Percentiles rank a stretch among this genome's conserved stretches.
These are phyloP conservation scores for Beauveria asiatica DNA, from an alignment of 2,329 filamentous ascomycete species.

Conservation along the genomic window DNA sequence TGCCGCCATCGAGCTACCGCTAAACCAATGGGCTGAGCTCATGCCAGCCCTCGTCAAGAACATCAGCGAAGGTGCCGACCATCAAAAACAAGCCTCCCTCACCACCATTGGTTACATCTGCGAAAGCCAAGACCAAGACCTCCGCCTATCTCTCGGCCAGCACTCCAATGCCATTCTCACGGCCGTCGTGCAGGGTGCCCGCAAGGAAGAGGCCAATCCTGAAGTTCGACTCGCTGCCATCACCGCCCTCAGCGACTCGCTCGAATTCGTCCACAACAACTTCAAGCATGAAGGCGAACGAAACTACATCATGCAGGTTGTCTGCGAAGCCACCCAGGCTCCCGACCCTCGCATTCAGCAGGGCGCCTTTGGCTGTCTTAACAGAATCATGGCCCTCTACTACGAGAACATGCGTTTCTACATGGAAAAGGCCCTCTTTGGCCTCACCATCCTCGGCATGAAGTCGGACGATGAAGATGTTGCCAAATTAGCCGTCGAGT, in stretches of 20 bases:
- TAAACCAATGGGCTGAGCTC: slow-evolving; percentile 86
- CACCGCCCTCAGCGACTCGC: slow-evolving; percentile 86
- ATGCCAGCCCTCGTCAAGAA: slow-evolving; percentile 86
- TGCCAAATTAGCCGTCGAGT: slow-evolving; percentile 94
- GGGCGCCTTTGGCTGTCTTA: slow-evolving; percentile 91
- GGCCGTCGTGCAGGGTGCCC: slow-evolving; percentile 91
- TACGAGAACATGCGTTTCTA: slow-evolving; percentile 99
- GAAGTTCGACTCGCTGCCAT: slow-evolving; percentile 92
- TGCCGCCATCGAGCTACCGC: slow-evolving; percentile 87
- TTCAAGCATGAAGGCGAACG: slow-evolving; percentile 98
- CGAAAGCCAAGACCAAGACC: slow-evolving; percentile 83
- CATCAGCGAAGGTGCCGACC: slow-evolving; percentile 75
- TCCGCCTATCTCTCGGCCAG: slow-evolving; percentile 68
- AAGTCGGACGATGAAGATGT: slow-evolving; percentile 97
- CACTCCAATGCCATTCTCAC: slow-evolving; percentile 98
- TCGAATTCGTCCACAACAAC: slow-evolving; percentile 96
- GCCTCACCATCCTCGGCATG: slow-evolving; percentile 96
- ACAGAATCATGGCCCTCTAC: slow-evolving; percentile 97
- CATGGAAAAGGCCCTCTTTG: slow-evolving; percentile 99
- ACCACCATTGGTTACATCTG: slow-evolving; percentile 98
- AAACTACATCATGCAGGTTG: slow-evolving; percentile 99
- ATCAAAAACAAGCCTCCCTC: slow-evolving; percentile 89
- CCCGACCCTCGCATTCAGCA: slow-evolving; percentile 87
- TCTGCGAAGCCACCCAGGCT: slow-evolving; percentile 96
- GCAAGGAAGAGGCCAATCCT: slow-evolving; percentile 86